A percentile compares a stretch with the other conserved stretches of the same genome.
Conservation (phyloP, 345 rosid species). For the Psidium friedrichsthalianum region DNA sequence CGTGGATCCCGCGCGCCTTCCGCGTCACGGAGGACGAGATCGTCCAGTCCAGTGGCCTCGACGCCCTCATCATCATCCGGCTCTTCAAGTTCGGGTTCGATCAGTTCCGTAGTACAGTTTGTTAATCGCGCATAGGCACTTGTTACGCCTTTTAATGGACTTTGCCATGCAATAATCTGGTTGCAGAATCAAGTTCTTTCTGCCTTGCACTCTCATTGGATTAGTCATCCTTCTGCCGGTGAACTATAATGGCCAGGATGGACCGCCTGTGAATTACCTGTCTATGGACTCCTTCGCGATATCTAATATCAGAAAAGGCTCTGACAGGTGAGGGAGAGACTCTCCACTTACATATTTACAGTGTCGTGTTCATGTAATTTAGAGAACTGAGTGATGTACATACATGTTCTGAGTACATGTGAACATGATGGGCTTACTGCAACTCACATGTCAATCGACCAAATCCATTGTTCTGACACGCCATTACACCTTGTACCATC, state of each 20-base stretch:
- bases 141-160: neutral
- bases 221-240: conserved; percentile 61
- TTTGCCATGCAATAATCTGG: neutral
- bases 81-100: conserved; percentile 85
- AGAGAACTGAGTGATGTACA: neutral
- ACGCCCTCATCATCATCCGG: conserved; percentile 63
- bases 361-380: neutral
- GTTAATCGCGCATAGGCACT: neutral
- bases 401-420: neutral
- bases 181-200: conserved; percentile 63
- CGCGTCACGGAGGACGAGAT: conserved; percentile 68
- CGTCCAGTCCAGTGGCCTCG: conserved; percentile 51
- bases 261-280: conserved; percentile 12
- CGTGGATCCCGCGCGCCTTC: conserved; percentile 72
- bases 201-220: conserved; percentile 59
- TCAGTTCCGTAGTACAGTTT: neutral
- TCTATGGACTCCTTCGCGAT: conserved; percentile 68
- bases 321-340: conserved; percentile 40
- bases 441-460: neutral
- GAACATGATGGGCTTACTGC: neutral
- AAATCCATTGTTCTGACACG: neutral
- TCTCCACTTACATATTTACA: neutral
- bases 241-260: conserved; percentile 48
- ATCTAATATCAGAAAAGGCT: conserved; percentile 55
- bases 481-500: neutral